phyloP scores from a whole-genome alignment of 148 eudicot genomes.

The Selenicereus undatus region DNA sequence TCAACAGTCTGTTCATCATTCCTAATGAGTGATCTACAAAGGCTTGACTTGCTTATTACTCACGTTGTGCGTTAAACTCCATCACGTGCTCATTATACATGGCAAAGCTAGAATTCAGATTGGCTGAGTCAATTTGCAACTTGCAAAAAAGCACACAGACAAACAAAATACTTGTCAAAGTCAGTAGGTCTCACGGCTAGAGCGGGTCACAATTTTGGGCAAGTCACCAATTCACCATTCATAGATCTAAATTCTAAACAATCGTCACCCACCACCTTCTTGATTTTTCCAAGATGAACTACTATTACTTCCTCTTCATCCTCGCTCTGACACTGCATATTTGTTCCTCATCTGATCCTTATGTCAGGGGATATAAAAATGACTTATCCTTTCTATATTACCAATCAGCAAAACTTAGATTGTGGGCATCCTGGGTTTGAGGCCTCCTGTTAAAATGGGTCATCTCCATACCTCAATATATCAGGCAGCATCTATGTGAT shows the following conservation, averaged over 20 bases:
- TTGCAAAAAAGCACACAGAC: too few relatives aligned
- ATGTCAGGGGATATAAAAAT: conserved; percentile 33
- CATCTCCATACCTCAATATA: conserved; percentile 18
- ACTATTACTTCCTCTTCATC: background rate
- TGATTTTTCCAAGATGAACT: background rate
- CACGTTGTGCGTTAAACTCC: too few relatives aligned
- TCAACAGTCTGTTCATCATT: too few relatives aligned
- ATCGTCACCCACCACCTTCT: too few relatives aligned
- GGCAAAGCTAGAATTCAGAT: too few relatives aligned
- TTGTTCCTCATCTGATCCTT: conserved; percentile 11
- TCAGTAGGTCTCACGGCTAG: background rate
- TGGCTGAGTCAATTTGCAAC: too few relatives aligned
- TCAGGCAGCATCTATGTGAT: conserved; percentile 27
- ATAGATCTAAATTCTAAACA: too few relatives aligned
- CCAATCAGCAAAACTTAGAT: conserved; percentile 22
- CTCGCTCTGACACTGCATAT: conserved; percentile 2
- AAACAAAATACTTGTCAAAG: background rate
- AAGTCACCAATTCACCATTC: too few relatives aligned
- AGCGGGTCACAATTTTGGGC: too few relatives aligned
- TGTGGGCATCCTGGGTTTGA: conserved; percentile 58
- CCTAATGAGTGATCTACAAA: too few relatives aligned
- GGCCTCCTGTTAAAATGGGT: conserved; percentile 28
- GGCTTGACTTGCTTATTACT: too few relatives aligned
- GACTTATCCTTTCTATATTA: conserved; percentile 41
- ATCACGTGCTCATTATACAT: too few relatives aligned